Evolutionary conservation across 495 filamentous ascomycete species (phyloP).

Genomic region (Hypoxylon fuscum): DNA sequence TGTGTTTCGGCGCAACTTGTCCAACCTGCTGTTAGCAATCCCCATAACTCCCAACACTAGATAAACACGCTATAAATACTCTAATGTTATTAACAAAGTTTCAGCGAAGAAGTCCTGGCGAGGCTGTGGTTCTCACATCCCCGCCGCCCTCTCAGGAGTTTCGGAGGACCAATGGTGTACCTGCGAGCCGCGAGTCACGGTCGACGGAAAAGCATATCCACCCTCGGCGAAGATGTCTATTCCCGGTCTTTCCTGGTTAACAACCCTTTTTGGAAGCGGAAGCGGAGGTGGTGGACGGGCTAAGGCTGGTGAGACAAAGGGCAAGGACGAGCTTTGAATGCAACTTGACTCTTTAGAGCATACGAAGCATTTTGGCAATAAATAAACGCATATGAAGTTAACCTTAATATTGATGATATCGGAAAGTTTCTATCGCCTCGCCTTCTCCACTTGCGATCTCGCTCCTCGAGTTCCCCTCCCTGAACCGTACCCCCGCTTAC

Average conservation of each 20-base stretch:
- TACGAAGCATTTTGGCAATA: no score
- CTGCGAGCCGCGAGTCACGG: slow-evolving; percentile 66
- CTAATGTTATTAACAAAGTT: slow-evolving; percentile 1
- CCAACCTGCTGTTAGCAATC: slow-evolving; percentile 49
- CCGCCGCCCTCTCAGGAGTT: slow-evolving; percentile 66
- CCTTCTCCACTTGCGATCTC: slow-evolving; percentile 13
- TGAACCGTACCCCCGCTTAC: slow-evolving; percentile 2
- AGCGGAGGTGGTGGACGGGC: slow-evolving; percentile 20
- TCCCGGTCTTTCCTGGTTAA: slow-evolving; percentile 38
- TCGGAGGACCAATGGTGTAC: slow-evolving; percentile 66
- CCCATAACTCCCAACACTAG: background rate
- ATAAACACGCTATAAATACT: background rate
- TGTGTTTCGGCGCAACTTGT: slow-evolving; percentile 53
- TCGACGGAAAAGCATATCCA: slow-evolving; percentile 68
- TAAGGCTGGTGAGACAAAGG: slow-evolving; percentile 22
- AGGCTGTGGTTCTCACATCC: slow-evolving; percentile 72
- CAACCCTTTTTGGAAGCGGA: slow-evolving; percentile 36
- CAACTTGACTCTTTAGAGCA: no score
- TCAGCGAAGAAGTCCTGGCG: slow-evolving; percentile 72
- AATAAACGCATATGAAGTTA: no score
- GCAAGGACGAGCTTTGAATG: slow-evolving; percentile 37
- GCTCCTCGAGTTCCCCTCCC: slow-evolving; percentile 24
- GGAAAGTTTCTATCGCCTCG: background rate
- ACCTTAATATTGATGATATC: no score
- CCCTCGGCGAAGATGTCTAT: slow-evolving; percentile 60